These are phyloP conservation scores for Eimeria acervulina DNA, from an alignment of 169 alveolate genomes.

Conservation along the genomic window DNA sequence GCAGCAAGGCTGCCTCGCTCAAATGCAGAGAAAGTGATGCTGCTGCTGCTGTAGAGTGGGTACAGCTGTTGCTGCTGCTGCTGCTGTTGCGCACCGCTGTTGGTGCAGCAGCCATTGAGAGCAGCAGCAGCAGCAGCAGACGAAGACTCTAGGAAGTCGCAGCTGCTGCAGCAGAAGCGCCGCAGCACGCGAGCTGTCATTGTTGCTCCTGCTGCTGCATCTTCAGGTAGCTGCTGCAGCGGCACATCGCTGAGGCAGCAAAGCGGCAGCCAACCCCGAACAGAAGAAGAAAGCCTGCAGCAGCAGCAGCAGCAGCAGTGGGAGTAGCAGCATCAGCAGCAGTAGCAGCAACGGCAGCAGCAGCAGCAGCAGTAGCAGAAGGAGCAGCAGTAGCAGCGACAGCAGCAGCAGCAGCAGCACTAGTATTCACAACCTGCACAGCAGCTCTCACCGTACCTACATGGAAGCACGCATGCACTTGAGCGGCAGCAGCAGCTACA, in stretches of 20 bases:
- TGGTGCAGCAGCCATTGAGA: conserved; percentile 39
- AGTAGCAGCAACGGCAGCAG: not conserved
- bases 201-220: conserved; percentile 60
- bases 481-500: not conserved
- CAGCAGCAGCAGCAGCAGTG: conserved; percentile 58
- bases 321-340: conserved; percentile 10
- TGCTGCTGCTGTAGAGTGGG: conserved; percentile 67
- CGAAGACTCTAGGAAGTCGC: conserved; percentile 20
- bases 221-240: conserved; percentile 59
- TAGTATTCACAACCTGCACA: not conserved
- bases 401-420: not conserved
- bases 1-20: conserved; percentile 59
- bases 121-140: conserved; percentile 68
- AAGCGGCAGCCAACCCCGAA: conserved; percentile 65
- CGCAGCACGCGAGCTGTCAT: conserved; percentile 40
- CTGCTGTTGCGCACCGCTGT: not conserved
- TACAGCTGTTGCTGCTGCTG: conserved; percentile 37
- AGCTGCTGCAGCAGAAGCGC: conserved; percentile 65
- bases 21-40: conserved; percentile 35
- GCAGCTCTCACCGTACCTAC: too few relatives aligned
- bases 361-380: too few relatives aligned
- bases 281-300: conserved; percentile 61
- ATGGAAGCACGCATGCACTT: too few relatives aligned
- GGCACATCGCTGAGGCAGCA: conserved; percentile 63
- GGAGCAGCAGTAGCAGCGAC: not conserved